phyloP scores from a whole-genome alignment of 2,329 filamentous ascomycete species.

The Pyrenophora tritici-repentis region DNA sequence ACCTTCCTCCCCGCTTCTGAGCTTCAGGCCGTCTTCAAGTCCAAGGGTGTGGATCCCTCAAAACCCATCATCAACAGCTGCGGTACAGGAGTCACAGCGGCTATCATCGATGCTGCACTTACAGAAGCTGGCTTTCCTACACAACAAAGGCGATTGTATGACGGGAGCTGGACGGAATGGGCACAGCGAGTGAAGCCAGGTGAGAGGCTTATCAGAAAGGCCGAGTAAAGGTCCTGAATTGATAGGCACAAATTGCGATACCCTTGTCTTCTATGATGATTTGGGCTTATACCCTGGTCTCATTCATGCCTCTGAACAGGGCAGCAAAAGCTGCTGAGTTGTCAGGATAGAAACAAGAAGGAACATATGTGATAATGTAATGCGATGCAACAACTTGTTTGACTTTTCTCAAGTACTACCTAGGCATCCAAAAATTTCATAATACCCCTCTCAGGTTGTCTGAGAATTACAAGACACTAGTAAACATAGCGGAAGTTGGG shows the following conservation, averaged over 20 bases:
- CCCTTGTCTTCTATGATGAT: too few relatives aligned
- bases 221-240: constrained; percentile 5
- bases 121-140: constrained; percentile 76
- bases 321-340: too few relatives aligned
- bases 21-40: constrained; percentile 74
- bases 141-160: constrained; percentile 77
- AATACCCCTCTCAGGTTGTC: neutral
- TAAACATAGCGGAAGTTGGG: constrained; percentile 63
- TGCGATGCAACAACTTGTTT: neutral
- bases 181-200: constrained; percentile 66
- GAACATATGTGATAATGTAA: too few relatives aligned
- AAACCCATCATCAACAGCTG: constrained; percentile 87
- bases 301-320: too few relatives aligned
- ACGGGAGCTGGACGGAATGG: constrained; percentile 97
- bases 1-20: constrained; percentile 73
- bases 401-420: neutral
- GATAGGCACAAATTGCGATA: too few relatives aligned
- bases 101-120: constrained; percentile 85
- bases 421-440: too few relatives aligned
- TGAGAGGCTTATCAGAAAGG: constrained; percentile 67
- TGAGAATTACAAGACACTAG: constrained; percentile 13
- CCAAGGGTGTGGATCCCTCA: constrained; percentile 76
- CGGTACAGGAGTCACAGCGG: constrained; percentile 92
- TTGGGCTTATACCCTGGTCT: too few relatives aligned
- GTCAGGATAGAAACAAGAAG: too few relatives aligned